Conservation (phyloP, 2,329 filamentous ascomycete species). For the Monilinia laxa region DNA sequence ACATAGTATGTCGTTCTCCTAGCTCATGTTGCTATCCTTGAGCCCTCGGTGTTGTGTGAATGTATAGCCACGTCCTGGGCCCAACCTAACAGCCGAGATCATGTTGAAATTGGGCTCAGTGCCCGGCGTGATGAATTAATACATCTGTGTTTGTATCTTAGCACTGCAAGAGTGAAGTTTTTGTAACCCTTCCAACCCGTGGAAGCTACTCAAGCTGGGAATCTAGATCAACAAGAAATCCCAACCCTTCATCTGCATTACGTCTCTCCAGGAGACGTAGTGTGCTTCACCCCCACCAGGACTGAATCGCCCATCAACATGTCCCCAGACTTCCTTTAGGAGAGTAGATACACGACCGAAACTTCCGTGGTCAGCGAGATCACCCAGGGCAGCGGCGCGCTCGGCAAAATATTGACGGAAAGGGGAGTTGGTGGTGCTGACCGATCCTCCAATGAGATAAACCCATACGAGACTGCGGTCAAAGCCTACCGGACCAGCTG, state of each 20-base stretch:
- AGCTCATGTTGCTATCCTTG: constrained; percentile 18
- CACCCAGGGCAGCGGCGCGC: constrained; percentile 71
- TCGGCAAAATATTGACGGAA: constrained; percentile 80
- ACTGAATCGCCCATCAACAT: constrained; percentile 59
- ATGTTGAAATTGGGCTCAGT: not conserved
- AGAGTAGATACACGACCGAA: constrained; percentile 81
- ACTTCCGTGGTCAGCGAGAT: constrained; percentile 75
- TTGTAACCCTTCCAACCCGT: constrained; percentile 29
- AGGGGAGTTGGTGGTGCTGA: constrained; percentile 67
- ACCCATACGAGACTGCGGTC: constrained; percentile 94
- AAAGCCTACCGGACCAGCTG: constrained; percentile 75
- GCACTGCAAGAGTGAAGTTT: constrained; percentile 24
- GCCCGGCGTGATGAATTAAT: constrained; percentile 17
- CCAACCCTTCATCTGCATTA: constrained; percentile 90
- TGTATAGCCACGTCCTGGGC: not conserved
- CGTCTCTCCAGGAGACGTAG: constrained; percentile 89
- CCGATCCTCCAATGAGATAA: constrained; percentile 80
- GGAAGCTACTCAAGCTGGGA: constrained; percentile 30
- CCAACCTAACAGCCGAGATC: not conserved
- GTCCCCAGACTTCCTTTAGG: constrained; percentile 77
- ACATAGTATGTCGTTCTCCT: constrained; percentile 14
- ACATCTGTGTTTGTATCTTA: constrained; percentile 3
- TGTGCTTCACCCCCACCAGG: constrained; percentile 47
- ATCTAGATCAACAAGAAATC: constrained; percentile 83
- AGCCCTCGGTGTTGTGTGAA: constrained; percentile 13